Evolutionary conservation across 176 grass and related monocot species (phyloP).

Genomic region (Carex kokanica): DNA sequence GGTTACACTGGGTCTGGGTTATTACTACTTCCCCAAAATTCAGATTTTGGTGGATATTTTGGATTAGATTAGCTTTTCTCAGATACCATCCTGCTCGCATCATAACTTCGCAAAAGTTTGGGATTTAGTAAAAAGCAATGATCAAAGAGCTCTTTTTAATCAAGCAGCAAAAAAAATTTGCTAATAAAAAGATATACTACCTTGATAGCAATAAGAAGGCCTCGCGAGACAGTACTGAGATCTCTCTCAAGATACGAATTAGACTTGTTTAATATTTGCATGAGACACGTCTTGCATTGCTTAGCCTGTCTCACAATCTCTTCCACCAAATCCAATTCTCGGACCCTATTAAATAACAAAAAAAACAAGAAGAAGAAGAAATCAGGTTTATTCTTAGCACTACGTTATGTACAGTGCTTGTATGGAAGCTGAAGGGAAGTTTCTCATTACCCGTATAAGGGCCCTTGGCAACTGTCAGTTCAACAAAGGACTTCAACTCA

Average conservation of each 20-base stretch:
- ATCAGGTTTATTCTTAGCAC: background rate
- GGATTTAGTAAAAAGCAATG: background rate
- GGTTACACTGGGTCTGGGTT: no score
- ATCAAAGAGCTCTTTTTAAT: background rate
- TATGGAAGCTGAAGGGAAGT: conserved; percentile 2
- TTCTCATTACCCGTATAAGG: conserved; percentile 58
- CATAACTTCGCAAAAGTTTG: no score
- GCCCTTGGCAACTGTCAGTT: conserved; percentile 44
- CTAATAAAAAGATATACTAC: conserved; percentile 31
- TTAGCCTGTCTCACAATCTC: conserved; percentile 54
- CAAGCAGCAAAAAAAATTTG: background rate
- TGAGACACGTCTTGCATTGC: conserved; percentile 52
- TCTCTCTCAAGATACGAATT: conserved; percentile 61
- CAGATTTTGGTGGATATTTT: no score
- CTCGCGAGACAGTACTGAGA: conserved; percentile 49
- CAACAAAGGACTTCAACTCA: conserved; percentile 47
- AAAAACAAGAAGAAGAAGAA: background rate
- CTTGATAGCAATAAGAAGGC: conserved; percentile 74
- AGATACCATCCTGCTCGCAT: no score
- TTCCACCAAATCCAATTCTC: conserved; percentile 74
- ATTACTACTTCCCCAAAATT: no score
- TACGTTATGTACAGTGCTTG: background rate
- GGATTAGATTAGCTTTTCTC: no score
- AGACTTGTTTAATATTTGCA: conserved; percentile 55
- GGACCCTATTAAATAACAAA: conserved; percentile 44